phyloP scores from a whole-genome alignment of 345 rosid species.

The Eucalyptus sp. region DNA sequence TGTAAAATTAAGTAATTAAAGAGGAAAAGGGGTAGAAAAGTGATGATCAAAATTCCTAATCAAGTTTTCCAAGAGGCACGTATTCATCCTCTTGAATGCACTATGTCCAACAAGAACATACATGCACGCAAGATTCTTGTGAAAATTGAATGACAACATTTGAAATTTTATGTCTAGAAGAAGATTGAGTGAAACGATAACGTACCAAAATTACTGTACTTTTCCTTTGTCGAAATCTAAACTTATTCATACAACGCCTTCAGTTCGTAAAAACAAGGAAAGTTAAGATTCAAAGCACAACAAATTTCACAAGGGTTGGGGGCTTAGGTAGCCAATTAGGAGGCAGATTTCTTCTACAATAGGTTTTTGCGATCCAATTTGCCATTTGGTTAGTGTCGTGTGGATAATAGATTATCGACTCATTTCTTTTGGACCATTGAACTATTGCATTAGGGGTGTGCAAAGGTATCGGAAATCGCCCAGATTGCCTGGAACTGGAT shows the following conservation, averaged over 20 bases:
- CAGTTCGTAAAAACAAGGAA: accelerated
- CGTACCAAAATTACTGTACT: neutral
- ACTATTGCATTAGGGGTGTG: too few species aligned
- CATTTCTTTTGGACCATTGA: accelerated
- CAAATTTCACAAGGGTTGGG: too few species aligned
- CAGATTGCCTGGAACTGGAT: accelerated
- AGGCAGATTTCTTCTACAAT: accelerated
- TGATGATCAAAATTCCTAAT: neutral
- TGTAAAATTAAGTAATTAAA: neutral
- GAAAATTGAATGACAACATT: neutral
- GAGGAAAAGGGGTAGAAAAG: neutral
- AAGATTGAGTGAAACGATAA: neutral
- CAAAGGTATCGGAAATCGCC: accelerated
- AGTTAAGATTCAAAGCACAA: accelerated
- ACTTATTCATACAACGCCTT: too few species aligned
- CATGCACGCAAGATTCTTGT: too few species aligned
- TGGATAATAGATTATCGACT: accelerated
- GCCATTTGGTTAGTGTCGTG: accelerated
- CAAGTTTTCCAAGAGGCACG: neutral
- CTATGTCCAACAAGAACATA: too few species aligned
- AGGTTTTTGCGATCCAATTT: too few species aligned
- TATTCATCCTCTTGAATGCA: neutral
- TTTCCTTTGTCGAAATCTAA: too few species aligned
- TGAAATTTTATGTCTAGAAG: neutral
- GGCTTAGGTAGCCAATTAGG: too few species aligned